phyloP scores from a whole-genome alignment of 2,329 filamentous ascomycete species.

The Diaporthe destruens region DNA sequence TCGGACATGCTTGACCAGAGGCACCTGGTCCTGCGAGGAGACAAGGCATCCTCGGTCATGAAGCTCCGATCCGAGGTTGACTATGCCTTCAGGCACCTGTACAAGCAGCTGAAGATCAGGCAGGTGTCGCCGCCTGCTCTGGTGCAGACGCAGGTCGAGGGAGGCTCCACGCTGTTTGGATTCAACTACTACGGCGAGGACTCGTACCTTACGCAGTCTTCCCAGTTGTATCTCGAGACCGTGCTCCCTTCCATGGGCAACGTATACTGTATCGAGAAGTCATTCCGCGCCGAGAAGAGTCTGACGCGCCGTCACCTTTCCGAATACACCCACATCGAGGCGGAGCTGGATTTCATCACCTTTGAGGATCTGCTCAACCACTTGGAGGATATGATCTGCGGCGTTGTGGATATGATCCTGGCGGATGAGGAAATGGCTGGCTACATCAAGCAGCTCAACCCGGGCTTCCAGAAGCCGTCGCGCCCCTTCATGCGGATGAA shows the following conservation, averaged over 20 bases:
- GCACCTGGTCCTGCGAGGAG: conserved; percentile 88
- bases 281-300: conserved; percentile 97
- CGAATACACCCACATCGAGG: conserved; percentile 97
- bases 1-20: conserved; percentile 70
- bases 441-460: conserved; percentile 89
- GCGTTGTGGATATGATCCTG: conserved; percentile 83
- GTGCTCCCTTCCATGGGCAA: conserved; percentile 90
- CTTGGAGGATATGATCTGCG: conserved; percentile 88
- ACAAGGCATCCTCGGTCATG: conserved; percentile 86
- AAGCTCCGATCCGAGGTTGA: conserved; percentile 87
- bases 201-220: conserved; percentile 95
- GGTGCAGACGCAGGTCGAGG: conserved; percentile 96
- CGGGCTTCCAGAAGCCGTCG: conserved; percentile 83
- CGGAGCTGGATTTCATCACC: conserved; percentile 94
- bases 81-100: conserved; percentile 82
- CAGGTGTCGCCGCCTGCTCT: conserved; percentile 92
- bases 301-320: conserved; percentile 93
- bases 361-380: conserved; percentile 91
- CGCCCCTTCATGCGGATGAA: conserved; percentile 95
- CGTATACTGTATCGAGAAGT: conserved; percentile 98
- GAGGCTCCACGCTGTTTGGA: conserved; percentile 89
- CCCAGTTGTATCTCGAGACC: conserved; percentile 97
- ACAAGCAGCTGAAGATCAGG: conserved; percentile 80
- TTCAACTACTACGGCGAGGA: conserved; percentile 75
- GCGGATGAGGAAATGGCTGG: conserved; percentile 78